A percentile compares a stretch with the other conserved stretches of the same genome.
Evolutionary conservation across 129 eudicot genomes (phyloP).

Genomic region (Daucus carota): DH1_v3.0 NC_030381.2:50900001-50900500

Average conservation of each 20-base stretch:
- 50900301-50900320: neutral
- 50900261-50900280: neutral
- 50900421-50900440: no score
- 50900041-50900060: neutral
- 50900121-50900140: slow-evolving; percentile 34
- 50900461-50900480: no score
- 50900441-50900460: no score
- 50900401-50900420: no score
- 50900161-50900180: slow-evolving; percentile 12
- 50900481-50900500: no score
- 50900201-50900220: neutral
- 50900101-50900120: slow-evolving; percentile 43
- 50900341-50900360: no score
- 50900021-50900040: neutral
- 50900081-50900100: slow-evolving; percentile 29
- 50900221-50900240: neutral
- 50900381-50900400: no score
- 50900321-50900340: no score
- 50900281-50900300: no score
- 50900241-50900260: neutral
- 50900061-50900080: slow-evolving; percentile 74
- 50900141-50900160: slow-evolving; percentile 39
- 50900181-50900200: neutral
- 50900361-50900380: no score
- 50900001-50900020: neutral